These are phyloP conservation scores for Trichopus zeylanicus DNA, from an alignment of 116 monocot genomes.

Conservation along the genomic window DNA sequence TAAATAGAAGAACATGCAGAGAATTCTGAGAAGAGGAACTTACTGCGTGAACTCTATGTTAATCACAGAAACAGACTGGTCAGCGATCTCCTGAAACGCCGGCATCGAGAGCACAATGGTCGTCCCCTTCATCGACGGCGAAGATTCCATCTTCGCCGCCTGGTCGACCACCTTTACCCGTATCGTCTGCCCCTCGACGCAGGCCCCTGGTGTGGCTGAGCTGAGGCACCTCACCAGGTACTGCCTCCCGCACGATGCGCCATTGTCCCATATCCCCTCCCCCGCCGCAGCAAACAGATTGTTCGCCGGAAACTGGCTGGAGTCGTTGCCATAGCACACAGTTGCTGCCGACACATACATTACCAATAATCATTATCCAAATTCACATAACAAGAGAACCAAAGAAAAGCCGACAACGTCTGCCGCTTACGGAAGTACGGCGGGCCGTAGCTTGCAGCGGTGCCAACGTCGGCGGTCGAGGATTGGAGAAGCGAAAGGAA, in stretches of 20 bases:
- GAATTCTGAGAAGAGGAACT: constrained; percentile 1
- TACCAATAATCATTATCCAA: background rate
- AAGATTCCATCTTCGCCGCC: constrained; percentile 15
- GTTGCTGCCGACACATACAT: constrained; percentile 22
- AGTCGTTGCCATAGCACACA: constrained; percentile 28
- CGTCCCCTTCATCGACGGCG: constrained; percentile 19
- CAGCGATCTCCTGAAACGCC: constrained; percentile 22
- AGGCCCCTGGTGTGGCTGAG: constrained; percentile 21
- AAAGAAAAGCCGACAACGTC: background rate
- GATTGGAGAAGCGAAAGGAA: constrained; percentile 4
- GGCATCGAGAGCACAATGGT: constrained; percentile 28
- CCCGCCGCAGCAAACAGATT: constrained; percentile 51
- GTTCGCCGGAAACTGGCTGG: constrained; percentile 36
- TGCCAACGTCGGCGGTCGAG: constrained; percentile 51
- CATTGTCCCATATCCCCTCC: constrained; percentile 55
- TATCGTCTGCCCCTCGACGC: constrained; percentile 19
- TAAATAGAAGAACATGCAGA: no score
- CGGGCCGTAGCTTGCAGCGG: constrained; percentile 35
- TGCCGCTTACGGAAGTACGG: constrained; percentile 54
- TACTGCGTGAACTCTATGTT: constrained; percentile 52
- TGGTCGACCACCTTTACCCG: constrained; percentile 29
- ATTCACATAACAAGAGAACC: background rate
- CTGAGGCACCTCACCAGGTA: constrained; percentile 48
- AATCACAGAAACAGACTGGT: constrained; percentile 11
- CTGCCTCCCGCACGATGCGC: constrained; percentile 45